Conservation (phyloP, 345 rosid genomes). For the Eucalyptus regnans region DNA sequence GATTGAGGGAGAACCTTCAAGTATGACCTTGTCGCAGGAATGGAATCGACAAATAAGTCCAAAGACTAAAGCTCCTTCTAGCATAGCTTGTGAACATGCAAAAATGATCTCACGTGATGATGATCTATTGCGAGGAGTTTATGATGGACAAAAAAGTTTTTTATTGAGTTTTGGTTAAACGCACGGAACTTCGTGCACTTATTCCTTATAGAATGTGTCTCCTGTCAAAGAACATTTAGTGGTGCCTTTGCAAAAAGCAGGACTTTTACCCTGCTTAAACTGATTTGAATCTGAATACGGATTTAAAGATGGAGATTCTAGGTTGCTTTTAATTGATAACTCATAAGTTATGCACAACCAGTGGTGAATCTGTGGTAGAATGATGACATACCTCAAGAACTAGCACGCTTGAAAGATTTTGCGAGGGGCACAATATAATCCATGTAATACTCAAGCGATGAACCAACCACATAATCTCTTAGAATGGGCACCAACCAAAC, state of each 20-base stretch:
- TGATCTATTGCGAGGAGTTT: not conserved
- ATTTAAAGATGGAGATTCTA: no score
- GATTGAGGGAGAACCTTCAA: no score
- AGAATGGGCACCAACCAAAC: conserved; percentile 75
- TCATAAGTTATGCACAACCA: not conserved
- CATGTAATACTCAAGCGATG: conserved; percentile 62
- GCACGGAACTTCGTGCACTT: not conserved
- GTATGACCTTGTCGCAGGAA: no score
- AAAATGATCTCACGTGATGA: not conserved
- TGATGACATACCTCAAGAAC: conserved; percentile 44
- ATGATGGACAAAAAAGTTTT: not conserved
- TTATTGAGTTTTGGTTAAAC: not conserved
- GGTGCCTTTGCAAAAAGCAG: not conserved
- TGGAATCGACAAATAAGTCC: no score
- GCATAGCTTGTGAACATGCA: not conserved
- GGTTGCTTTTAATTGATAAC: not conserved
- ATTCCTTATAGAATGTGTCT: not conserved
- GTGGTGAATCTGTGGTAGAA: not conserved
- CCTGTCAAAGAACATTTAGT: not conserved
- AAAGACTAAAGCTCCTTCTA: not conserved
- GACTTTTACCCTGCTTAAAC: not conserved
- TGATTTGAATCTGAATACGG: not conserved
- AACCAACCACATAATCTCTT: conserved; percentile 47
- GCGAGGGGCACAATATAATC: conserved; percentile 85
- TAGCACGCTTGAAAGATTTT: conserved; percentile 36